phyloP scores from a whole-genome alignment of 371 early-diverging fungal genomes.

The Mycotypha africana region DNA sequence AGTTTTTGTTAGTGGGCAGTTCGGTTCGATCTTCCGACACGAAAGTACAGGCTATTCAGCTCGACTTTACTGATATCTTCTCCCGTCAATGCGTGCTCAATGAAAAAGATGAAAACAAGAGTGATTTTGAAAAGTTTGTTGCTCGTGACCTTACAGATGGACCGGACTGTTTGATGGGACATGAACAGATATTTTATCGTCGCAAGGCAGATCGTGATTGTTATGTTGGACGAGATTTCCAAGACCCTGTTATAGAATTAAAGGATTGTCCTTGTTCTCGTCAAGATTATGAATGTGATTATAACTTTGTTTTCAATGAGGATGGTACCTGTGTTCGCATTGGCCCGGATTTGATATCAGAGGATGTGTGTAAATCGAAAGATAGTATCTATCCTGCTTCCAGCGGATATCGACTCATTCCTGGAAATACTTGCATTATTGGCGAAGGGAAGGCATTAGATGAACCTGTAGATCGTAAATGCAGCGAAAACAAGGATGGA shows the following conservation, averaged over 20 bases:
- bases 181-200: constrained; percentile 67
- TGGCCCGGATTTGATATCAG: constrained; percentile 48
- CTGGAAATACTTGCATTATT: constrained; percentile 69
- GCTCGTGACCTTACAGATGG: constrained; percentile 54
- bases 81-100: constrained; percentile 62
- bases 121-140: constrained; percentile 81
- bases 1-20: constrained; percentile 47
- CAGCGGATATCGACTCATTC: constrained; percentile 85
- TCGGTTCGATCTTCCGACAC: constrained; percentile 26
- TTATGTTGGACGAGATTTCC: constrained; percentile 65
- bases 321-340: constrained; percentile 53
- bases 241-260: constrained; percentile 45
- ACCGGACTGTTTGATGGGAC: constrained; percentile 86
- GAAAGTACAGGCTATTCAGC: constrained; percentile 43
- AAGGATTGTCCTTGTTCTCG: constrained; percentile 74
- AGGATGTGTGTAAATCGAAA: constrained; percentile 48
- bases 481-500: constrained; percentile 39
- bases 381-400: constrained; percentile 71
- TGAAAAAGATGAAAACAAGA: constrained; percentile 39
- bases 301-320: constrained; percentile 60
- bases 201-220: constrained; percentile 76
- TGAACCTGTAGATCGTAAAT: constrained; percentile 57
- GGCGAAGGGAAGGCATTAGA: constrained; percentile 51
- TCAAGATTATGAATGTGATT: constrained; percentile 92
- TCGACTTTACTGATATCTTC: constrained; percentile 69